These are phyloP conservation scores for Hanseniaspora mollemarum DNA, from an alignment of 805 yeast species.

Conservation along the genomic window DNA sequence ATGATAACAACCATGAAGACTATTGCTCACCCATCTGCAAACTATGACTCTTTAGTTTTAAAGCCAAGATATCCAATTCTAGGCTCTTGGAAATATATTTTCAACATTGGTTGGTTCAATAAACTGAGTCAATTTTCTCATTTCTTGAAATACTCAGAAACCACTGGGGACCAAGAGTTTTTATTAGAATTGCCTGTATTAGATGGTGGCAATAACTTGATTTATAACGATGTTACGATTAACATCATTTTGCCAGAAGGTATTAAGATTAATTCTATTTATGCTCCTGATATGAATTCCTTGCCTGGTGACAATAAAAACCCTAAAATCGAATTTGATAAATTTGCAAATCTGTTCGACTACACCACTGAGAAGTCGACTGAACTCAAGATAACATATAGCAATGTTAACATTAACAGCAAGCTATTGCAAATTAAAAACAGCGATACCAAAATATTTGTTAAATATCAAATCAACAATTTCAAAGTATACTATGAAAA, in stretches of 20 bases:
- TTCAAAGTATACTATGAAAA: constrained; percentile 11
- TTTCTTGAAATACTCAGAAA: constrained; percentile 24
- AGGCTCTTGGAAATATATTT: constrained; percentile 94
- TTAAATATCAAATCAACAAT: constrained; percentile 8
- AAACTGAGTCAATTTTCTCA: constrained; percentile 44
- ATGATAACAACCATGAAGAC: constrained; percentile 69
- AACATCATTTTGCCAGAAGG: constrained; percentile 79
- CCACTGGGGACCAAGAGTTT: constrained; percentile 36
- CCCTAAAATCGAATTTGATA: constrained; percentile 3
- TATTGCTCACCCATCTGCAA: constrained; percentile 13
- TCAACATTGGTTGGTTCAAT: constrained; percentile 88
- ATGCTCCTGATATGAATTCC: constrained; percentile 38
- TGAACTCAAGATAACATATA: constrained; percentile 11
- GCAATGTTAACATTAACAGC: constrained; percentile 8
- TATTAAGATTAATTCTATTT: constrained; percentile 46
- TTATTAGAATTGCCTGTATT: constrained; percentile 58
- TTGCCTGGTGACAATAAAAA: constrained; percentile 8
- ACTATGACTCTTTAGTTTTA: constrained; percentile 37
- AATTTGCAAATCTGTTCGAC: constrained; percentile 15
- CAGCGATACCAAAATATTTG: constrained; percentile 12
- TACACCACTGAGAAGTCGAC: constrained; percentile 13
- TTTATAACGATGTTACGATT: constrained; percentile 51
- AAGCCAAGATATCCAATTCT: constrained; percentile 87
- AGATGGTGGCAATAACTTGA: constrained; percentile 57
- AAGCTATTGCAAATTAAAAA: constrained; percentile 6